phyloP scores from a whole-genome alignment of 2,329 filamentous ascomycete species.

The Didymella glomerata region DNA sequence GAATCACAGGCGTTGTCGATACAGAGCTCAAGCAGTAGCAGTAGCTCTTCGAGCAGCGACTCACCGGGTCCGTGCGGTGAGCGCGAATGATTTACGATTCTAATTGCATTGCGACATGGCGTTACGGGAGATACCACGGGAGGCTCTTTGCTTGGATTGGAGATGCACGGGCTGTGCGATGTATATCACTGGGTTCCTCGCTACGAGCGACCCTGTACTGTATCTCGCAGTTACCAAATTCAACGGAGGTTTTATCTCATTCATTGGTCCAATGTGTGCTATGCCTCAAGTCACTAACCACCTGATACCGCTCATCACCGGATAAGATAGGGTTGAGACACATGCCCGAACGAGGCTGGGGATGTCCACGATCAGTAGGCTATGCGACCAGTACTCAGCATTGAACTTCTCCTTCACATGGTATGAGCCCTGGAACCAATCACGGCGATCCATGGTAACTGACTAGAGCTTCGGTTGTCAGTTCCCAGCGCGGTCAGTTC shows the following conservation, averaged over 20 bases:
- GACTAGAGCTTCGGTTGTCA: slow-evolving; percentile 20
- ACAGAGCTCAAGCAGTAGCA: slow-evolving; percentile 13
- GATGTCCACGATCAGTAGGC: slow-evolving; percentile 1
- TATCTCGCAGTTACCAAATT: background rate
- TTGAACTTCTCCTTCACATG: background rate
- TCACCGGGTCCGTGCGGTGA: slow-evolving; percentile 4
- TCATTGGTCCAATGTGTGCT: background rate
- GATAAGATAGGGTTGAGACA: background rate
- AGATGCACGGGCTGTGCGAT: background rate
- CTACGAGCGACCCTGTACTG: background rate
- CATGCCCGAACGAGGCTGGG: background rate
- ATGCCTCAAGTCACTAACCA: background rate
- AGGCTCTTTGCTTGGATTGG: slow-evolving; percentile 12
- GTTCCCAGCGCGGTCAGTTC: background rate
- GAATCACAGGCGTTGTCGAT: slow-evolving; percentile 13
- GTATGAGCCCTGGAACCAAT: background rate
- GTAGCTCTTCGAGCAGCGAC: slow-evolving; percentile 1
- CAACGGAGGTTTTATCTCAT: background rate
- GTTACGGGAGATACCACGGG: slow-evolving; percentile 33
- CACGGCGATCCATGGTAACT: slow-evolving; percentile 14
- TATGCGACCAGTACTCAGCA: background rate
- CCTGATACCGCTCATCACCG: background rate
- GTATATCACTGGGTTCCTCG: background rate
- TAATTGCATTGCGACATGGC: slow-evolving; percentile 24
- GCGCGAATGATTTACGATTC: slow-evolving; percentile 16